Evolutionary conservation across 768 basidiomycete species (phyloP).

Genomic region (Pisolithus sp.): DNA sequence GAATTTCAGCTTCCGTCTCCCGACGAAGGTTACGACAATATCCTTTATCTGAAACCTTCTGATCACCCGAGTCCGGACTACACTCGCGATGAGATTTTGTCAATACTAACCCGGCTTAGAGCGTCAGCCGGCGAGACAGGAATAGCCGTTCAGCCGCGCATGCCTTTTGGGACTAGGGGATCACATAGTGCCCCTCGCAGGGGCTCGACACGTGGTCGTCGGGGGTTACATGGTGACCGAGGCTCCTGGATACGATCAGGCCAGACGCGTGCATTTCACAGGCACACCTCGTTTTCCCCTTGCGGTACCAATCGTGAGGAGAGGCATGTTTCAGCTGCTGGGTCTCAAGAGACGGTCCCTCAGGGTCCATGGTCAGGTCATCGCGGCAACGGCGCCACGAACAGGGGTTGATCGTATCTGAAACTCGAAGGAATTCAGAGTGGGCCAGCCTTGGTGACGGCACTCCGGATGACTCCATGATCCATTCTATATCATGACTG

Average conservation of each 20-base stretch:
- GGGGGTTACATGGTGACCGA: slow-evolving; percentile 13
- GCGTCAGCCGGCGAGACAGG: slow-evolving; percentile 19
- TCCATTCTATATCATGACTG: slow-evolving; percentile 11
- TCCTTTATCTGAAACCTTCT: slow-evolving; percentile 33
- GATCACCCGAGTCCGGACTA: slow-evolving; percentile 41
- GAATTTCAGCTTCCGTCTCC: slow-evolving; percentile 51
- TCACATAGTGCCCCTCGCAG: slow-evolving; percentile 3
- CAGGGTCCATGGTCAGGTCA: slow-evolving; percentile 7
- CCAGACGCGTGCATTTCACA: background rate
- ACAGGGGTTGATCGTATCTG: slow-evolving; percentile 13
- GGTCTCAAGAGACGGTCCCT: slow-evolving; percentile 12
- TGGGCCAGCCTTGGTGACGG: slow-evolving; percentile 12
- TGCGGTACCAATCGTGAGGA: background rate
- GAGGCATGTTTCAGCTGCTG: slow-evolving; percentile 9
- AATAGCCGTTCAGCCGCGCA: slow-evolving; percentile 4
- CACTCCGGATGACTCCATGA: slow-evolving; percentile 11
- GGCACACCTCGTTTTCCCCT: background rate
- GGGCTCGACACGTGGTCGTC: slow-evolving; percentile 16
- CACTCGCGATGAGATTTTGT: slow-evolving; percentile 43
- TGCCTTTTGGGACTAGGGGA: slow-evolving; percentile 6
- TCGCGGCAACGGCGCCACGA: slow-evolving; percentile 3
- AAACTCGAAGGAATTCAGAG: slow-evolving; percentile 20
- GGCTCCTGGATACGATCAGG: slow-evolving; percentile 4
- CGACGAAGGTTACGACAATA: slow-evolving; percentile 61
- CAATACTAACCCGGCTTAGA: slow-evolving; percentile 46